These are phyloP conservation scores for Debaryomycetaceae sp. DNA, from an alignment of 1,139 yeast genomes.

Conservation along the genomic window DNA sequence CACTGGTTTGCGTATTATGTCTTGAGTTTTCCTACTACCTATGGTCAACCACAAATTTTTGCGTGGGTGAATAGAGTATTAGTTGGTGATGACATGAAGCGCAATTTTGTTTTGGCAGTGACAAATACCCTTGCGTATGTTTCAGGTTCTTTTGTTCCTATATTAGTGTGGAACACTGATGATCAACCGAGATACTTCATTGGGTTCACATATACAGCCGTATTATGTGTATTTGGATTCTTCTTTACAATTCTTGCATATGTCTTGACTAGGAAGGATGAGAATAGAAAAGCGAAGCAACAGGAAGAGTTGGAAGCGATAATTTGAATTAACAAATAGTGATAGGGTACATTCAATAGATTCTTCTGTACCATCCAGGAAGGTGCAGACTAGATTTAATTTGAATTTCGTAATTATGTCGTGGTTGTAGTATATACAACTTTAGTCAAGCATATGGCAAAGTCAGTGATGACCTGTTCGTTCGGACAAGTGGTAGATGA, in stretches of 20 bases:
- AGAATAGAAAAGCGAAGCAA: conserved; percentile 4
- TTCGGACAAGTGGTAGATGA: too few relatives aligned
- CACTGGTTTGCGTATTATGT: conserved; percentile 48
- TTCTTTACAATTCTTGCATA: conserved; percentile 28
- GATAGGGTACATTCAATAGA: too few relatives aligned
- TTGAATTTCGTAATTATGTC: too few relatives aligned
- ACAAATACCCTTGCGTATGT: conserved; percentile 52
- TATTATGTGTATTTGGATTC: conserved; percentile 37
- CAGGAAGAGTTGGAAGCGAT: too few relatives aligned
- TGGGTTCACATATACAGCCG: conserved; percentile 50
- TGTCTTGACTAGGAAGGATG: conserved; percentile 29
- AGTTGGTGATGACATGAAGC: conserved; percentile 43
- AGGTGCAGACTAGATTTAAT: too few relatives aligned
- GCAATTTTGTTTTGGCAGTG: conserved; percentile 44
- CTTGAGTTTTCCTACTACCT: conserved; percentile 42
- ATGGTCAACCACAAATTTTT: conserved; percentile 42
- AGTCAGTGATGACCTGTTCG: too few relatives aligned
- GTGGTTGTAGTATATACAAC: too few relatives aligned
- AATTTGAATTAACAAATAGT: too few relatives aligned
- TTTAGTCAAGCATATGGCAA: too few relatives aligned
- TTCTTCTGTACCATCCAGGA: too few relatives aligned
- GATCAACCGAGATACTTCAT: conserved; percentile 43
- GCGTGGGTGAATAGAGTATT: conserved; percentile 51
- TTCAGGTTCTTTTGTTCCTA: conserved; percentile 43
- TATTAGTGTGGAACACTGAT: conserved; percentile 44